Conservation (phyloP, 192 early-diverging fungal genomes). For the Polychytrium aggregatum region DNA sequence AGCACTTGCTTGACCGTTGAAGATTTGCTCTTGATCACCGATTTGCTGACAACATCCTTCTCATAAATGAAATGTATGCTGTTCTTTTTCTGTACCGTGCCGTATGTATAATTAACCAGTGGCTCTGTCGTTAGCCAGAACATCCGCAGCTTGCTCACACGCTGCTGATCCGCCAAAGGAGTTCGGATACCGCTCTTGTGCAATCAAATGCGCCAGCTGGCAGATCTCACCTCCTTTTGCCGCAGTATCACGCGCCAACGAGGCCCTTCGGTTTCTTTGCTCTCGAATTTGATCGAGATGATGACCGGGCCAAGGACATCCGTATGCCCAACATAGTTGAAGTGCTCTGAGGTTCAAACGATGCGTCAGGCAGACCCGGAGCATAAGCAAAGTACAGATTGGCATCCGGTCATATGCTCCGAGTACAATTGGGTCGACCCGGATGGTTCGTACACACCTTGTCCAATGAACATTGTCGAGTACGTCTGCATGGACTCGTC, state of each 20-base stretch:
- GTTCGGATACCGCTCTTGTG: conserved; percentile 9
- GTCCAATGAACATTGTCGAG: neutral
- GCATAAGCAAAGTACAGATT: neutral
- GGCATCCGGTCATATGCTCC: neutral
- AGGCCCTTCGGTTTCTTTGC: neutral
- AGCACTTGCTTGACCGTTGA: conserved; percentile 12
- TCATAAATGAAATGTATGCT: conserved; percentile 5
- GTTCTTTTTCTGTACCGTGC: conserved; percentile 7
- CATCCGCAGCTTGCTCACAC: neutral
- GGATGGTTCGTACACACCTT: no score
- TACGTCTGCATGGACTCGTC: conserved; percentile 5
- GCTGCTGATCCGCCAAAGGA: no score
- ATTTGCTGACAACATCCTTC: conserved; percentile 1
- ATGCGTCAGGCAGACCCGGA: neutral
- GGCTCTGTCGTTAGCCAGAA: neutral
- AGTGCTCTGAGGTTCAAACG: conserved; percentile 10
- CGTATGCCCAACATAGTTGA: conserved; percentile 12
- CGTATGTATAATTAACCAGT: neutral
- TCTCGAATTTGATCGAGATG: conserved; percentile 16
- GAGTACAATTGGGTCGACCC: no score
- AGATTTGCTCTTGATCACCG: conserved; percentile 9
- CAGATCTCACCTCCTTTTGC: neutral
- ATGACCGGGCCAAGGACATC: conserved; percentile 21
- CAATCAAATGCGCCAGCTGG: conserved; percentile 16
- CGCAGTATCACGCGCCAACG: neutral